Conservation (phyloP, 768 basidiomycete genomes). For the Clathrus columnatus region DNA sequence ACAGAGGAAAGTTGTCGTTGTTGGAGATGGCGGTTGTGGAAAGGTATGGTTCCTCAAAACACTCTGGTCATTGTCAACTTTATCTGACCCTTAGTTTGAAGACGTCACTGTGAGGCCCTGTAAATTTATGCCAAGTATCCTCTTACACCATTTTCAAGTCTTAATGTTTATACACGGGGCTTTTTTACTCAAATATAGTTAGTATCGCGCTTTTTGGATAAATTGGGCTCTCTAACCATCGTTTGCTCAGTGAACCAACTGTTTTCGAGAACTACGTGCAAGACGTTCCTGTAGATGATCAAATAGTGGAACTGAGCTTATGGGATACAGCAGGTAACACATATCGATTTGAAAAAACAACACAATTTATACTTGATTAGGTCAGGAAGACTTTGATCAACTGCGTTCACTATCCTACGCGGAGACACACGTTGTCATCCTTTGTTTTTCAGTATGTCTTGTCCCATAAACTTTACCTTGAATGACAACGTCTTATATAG, state of each 20-base stretch:
- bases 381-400: conserved; percentile 93
- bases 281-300: conserved; percentile 79
- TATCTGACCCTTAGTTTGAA: conserved; percentile 7
- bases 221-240: not conserved
- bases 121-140: conserved; percentile 16
- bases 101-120: conserved; percentile 8
- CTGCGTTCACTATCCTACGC: conserved; percentile 92
- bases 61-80: conserved; percentile 1
- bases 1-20: conserved; percentile 72
- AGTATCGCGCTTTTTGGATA: conserved; percentile 28
- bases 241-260: conserved; percentile 62
- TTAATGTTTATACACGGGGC: conserved; percentile 84
- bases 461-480: not conserved
- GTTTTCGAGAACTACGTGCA: conserved; percentile 98
- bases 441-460: conserved; percentile 80
- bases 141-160: conserved; percentile 32
- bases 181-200: conserved; percentile 94
- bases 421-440: conserved; percentile 92
- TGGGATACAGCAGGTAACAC: conserved; percentile 94
- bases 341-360: conserved; percentile 7
- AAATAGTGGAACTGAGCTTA: conserved; percentile 80
- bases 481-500: not conserved
- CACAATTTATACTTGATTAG: conserved; percentile 37
- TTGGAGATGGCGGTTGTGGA: conserved; percentile 94
- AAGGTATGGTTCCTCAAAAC: conserved; percentile 30